Evolutionary conservation across 1,139 yeast species (phyloP), one percentile per base, ranked within the genome.

Genomic region (Diutina sp.): DNA sequence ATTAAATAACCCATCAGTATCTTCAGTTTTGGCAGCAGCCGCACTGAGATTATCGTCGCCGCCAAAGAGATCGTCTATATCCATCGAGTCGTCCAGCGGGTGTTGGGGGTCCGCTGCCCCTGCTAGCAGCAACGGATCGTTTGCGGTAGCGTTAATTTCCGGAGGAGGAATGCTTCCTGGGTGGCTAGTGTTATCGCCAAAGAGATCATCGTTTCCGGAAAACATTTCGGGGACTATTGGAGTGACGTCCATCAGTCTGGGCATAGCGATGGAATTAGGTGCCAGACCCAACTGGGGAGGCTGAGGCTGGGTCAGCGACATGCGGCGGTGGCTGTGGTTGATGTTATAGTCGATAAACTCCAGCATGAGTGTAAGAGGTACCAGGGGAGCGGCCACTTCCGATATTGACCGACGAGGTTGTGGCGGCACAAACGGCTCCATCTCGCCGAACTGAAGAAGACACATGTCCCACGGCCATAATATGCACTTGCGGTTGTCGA

Each of bases 381-480:
- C 41, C 41, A 35, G 41, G 41, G 41, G 41, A 35, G 41, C 41
- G 41, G 41, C n/a, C 25, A 21, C 25, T 5, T 35, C 41, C 5
- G 41, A 11, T 9, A 29, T 5, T 3, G 18, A 28, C 16, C 38
- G 16, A n/a, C 29, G 54, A 32, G 25, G n/a, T 5, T 21, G 28
- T 9, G 54, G 30, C 6, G 45, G 46, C 4, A 29, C 44, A 25
- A 11, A 38, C 21, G 46, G 21, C 16, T 41, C 54, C 38, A 30
- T 21, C 38, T 63, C 66, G 65, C 81, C 80, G 58, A 73, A 71
- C 62, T 87, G 93, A 8, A 81, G 69, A 57, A 81, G 72, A 62
- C 91, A 84, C 29, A 86, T 69, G 56, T 77, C 79, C 67, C 85
- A 71, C 0, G 95, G 95, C 95, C 95, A 87, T 55, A 82, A 68